Conservation (phyloP, 345 rosid genomes). For the Eucalyptus caleyi region DNA sequence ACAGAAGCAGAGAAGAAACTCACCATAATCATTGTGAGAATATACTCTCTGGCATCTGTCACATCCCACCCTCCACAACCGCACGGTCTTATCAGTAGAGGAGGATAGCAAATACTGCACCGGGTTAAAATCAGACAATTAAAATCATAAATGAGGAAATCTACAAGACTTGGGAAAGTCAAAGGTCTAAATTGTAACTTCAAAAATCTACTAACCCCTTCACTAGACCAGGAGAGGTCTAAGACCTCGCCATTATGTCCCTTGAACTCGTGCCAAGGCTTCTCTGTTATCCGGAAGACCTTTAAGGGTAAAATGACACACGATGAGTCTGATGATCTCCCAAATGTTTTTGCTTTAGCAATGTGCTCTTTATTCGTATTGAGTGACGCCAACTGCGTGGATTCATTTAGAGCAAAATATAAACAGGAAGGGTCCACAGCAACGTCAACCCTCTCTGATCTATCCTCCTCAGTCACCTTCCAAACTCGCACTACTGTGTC, state of each 20-base stretch:
- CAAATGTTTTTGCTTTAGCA: conserved; percentile 24
- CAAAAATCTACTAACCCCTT: conserved; percentile 37
- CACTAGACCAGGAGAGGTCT: conserved; percentile 77
- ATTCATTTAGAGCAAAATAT: conserved; percentile 40
- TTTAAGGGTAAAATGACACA: conserved; percentile 60
- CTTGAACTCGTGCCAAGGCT: conserved; percentile 54
- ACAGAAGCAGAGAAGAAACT: neutral
- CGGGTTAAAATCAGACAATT: neutral
- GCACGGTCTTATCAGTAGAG: conserved; percentile 53
- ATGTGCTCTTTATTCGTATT: conserved; percentile 19
- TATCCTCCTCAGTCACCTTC: conserved; percentile 52
- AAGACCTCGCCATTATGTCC: conserved; percentile 60
- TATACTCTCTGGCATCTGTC: conserved; percentile 39
- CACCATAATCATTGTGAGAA: conserved; percentile 60
- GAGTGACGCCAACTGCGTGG: conserved; percentile 32
- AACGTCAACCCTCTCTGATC: conserved; percentile 25
- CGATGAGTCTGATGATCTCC: conserved; percentile 36
- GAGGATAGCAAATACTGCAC: conserved; percentile 59
- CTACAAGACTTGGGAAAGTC: neutral
- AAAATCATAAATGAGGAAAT: neutral
- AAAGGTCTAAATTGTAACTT: neutral
- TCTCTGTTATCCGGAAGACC: conserved; percentile 44
- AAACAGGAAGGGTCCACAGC: conserved; percentile 30
- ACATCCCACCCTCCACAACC: conserved; percentile 46
- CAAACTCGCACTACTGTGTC: conserved; percentile 65